These are phyloP conservation scores for Arctostaphylos glauca DNA, from an alignment of 148 eudicot genomes.

Conservation along the genomic window DNA sequence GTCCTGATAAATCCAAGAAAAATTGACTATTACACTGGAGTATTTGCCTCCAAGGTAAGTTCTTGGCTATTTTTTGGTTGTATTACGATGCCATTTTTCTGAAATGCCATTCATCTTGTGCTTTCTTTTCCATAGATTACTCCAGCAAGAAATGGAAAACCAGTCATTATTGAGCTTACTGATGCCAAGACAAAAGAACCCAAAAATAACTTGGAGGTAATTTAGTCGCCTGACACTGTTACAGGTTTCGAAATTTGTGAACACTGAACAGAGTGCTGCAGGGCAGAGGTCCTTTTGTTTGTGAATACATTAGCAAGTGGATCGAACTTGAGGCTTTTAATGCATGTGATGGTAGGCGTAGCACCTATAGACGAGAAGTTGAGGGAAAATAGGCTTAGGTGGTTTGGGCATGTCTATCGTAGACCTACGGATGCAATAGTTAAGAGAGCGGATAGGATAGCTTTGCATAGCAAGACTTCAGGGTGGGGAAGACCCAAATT, in stretches of 20 bases:
- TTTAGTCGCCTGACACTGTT: background rate
- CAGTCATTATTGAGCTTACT: constrained; percentile 89
- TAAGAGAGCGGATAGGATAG: no score
- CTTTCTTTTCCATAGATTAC: constrained; percentile 57
- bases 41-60: constrained; percentile 93
- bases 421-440: no score
- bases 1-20: constrained; percentile 94
- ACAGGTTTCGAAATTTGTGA: background rate
- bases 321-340: background rate
- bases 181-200: constrained; percentile 97
- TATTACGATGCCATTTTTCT: constrained; percentile 2
- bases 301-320: background rate
- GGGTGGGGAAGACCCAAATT: no score
- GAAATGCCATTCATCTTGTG: background rate
- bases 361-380: no score
- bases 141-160: constrained; percentile 97
- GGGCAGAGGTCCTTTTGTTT: background rate
- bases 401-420: no score
- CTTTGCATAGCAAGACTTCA: no score
- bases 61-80: background rate
- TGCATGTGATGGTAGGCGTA: no score
- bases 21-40: constrained; percentile 96
- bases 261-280: background rate
- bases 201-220: constrained; percentile 87
- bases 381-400: no score